Percentiles rank a stretch among this genome's conserved stretches.
These are phyloP conservation scores for Pseudonectria foliicola DNA, from an alignment of 2,329 filamentous ascomycete species.

Conservation along the genomic window DNA sequence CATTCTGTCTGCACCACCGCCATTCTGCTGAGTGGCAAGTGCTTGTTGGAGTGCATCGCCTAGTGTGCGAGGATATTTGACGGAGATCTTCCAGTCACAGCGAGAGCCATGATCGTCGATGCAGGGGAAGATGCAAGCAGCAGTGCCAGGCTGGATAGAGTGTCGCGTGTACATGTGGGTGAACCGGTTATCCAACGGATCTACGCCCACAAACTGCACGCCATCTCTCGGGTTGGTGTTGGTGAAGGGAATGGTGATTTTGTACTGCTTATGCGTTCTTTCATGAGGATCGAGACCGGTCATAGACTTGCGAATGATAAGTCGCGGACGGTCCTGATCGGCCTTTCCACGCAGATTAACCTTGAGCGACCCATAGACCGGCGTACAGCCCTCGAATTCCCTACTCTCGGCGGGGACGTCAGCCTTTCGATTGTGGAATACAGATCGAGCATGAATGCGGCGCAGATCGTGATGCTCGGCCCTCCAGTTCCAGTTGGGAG, in stretches of 20 bases:
- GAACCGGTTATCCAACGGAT: constrained; percentile 72
- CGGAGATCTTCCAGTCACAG: constrained; percentile 80
- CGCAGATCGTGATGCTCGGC: constrained; percentile 70
- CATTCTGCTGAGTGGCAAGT: constrained; percentile 33
- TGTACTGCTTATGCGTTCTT: constrained; percentile 38
- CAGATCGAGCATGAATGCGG: constrained; percentile 55
- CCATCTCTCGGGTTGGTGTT: constrained; percentile 74
- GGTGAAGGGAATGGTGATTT: constrained; percentile 65
- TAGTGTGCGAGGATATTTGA: constrained; percentile 78
- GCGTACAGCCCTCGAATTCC: constrained; percentile 48
- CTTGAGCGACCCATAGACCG: constrained; percentile 46
- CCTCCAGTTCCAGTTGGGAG: constrained; percentile 53
- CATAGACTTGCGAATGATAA: constrained; percentile 40
- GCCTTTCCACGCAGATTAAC: constrained; percentile 35
- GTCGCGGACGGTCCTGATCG: constrained; percentile 32
- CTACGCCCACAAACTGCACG: constrained; percentile 82
- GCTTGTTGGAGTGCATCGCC: constrained; percentile 63
- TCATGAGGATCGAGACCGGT: constrained; percentile 25
- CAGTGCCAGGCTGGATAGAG: constrained; percentile 67
- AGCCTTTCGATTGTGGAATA: constrained; percentile 43
- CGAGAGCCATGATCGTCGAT: constrained; percentile 77
- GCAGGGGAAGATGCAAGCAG: constrained; percentile 87
- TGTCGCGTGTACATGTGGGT: constrained; percentile 89
- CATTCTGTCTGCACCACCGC: constrained; percentile 29
- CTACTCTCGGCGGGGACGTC: constrained; percentile 50